Conservation (phyloP, 1,284 basidiomycete species). For the Ustilago vetiveriae region DNA sequence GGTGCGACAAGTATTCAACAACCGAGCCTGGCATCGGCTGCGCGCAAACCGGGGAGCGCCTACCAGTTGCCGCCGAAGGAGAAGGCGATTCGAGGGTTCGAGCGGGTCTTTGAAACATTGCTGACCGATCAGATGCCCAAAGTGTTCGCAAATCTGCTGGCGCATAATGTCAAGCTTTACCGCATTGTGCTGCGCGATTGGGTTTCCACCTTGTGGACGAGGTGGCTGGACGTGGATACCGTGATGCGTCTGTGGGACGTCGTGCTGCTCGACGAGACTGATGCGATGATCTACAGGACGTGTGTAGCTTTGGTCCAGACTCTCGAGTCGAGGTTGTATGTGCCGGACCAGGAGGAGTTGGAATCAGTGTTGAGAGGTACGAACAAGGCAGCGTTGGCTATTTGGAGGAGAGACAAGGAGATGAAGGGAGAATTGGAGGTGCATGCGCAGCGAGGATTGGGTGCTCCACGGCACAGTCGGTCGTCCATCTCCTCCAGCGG, state of each 20-base stretch:
- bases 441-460: too few species aligned
- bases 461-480: too few species aligned
- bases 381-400: slow-evolving; percentile 49
- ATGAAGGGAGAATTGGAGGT: slow-evolving; percentile 13
- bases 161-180: slow-evolving; percentile 41
- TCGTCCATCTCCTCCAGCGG: too few species aligned
- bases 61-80: slow-evolving; percentile 27
- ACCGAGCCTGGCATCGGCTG: not conserved
- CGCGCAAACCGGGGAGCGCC: slow-evolving; percentile 9
- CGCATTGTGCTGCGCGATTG: slow-evolving; percentile 49
- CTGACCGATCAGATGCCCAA: slow-evolving; percentile 92
- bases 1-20: not conserved
- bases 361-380: slow-evolving; percentile 50
- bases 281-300: slow-evolving; percentile 54
- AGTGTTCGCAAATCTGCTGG: slow-evolving; percentile 71
- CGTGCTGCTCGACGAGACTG: slow-evolving; percentile 57
- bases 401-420: slow-evolving; percentile 55
- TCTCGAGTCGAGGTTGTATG: slow-evolving; percentile 58
- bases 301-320: slow-evolving; percentile 58
- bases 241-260: slow-evolving; percentile 62
- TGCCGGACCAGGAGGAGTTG: slow-evolving; percentile 54
- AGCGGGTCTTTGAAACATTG: slow-evolving; percentile 88
- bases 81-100: slow-evolving; percentile 24
- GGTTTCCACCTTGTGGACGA: slow-evolving; percentile 53
- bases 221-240: slow-evolving; percentile 57